Evolutionary conservation across 148 eudicot genomes (phyloP).

Genomic region (Heliamphora exappendiculata): DNA sequence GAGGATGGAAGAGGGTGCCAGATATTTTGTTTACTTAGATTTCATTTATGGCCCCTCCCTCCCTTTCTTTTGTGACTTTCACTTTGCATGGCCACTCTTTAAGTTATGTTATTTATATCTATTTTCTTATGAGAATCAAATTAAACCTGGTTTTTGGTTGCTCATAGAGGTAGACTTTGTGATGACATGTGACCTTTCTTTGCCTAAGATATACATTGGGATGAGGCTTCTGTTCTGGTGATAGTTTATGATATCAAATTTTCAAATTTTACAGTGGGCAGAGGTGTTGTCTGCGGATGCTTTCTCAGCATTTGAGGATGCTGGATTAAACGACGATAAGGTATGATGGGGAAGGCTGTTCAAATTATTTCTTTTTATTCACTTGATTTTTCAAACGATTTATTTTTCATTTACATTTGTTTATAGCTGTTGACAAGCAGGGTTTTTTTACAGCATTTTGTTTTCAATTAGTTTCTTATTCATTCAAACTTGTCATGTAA

Average conservation of each 20-base stretch:
- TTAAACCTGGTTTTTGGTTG: not conserved
- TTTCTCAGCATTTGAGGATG: conserved; percentile 97
- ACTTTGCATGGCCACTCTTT: not conserved
- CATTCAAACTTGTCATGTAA: not conserved
- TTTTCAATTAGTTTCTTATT: not conserved
- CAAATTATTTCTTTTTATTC: not conserved
- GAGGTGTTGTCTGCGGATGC: conserved; percentile 99
- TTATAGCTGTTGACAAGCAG: not conserved
- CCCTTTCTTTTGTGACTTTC: not conserved
- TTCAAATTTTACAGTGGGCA: conserved; percentile 77
- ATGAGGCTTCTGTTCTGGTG: not conserved
- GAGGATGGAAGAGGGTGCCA: not conserved
- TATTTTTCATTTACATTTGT: not conserved
- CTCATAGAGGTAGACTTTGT: not conserved
- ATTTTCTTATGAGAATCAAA: not conserved
- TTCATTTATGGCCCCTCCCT: not conserved
- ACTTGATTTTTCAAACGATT: not conserved
- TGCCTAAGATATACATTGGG: not conserved
- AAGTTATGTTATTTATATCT: not conserved
- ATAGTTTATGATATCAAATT: conserved; percentile 3
- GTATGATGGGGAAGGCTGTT: conserved; percentile 24
- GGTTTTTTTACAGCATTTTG: not conserved
- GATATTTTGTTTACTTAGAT: not conserved
- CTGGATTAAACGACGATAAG: conserved; percentile 74
- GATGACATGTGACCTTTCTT: not conserved